Percentiles rank a stretch among this genome's conserved stretches.
These are phyloP conservation scores for Pythium periplocum DNA, from an alignment of 352 stramenopile genomes.

Conservation along the genomic window DNA sequence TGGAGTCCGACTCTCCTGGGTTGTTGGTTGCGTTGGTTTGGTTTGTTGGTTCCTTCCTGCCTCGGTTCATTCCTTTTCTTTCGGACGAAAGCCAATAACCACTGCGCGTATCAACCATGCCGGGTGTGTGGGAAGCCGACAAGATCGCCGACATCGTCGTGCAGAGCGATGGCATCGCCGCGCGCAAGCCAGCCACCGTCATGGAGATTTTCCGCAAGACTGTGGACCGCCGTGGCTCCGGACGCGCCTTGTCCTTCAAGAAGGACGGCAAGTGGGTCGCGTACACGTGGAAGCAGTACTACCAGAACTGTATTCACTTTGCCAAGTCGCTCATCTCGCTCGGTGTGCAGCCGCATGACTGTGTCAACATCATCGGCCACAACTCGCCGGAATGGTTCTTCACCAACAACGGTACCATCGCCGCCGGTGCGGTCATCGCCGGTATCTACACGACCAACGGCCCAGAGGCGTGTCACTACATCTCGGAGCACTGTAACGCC, in stretches of 20 bases:
- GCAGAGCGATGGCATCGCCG: conserved; percentile 21
- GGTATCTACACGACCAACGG: conserved; percentile 86
- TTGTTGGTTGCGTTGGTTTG: too few relatives aligned
- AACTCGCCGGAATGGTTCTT: conserved; percentile 87
- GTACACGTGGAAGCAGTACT: conserved; percentile 76
- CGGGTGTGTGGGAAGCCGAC: conserved; percentile 21
- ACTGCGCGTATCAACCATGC: background rate
- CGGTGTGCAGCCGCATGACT: conserved; percentile 61
- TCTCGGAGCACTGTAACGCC: conserved; percentile 72
- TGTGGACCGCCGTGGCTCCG: conserved; percentile 7
- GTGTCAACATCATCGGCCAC: conserved; percentile 77
- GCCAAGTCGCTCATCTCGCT: conserved; percentile 71
- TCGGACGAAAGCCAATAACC: too few relatives aligned
- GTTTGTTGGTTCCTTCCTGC: too few relatives aligned
- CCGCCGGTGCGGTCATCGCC: conserved; percentile 69
- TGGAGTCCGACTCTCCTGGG: too few relatives aligned
- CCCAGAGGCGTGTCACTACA: conserved; percentile 67
- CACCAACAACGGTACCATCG: conserved; percentile 70
- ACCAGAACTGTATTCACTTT: conserved; percentile 53
- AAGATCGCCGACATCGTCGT: conserved; percentile 24
- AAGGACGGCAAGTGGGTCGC: conserved; percentile 40
- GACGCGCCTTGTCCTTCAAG: conserved; percentile 19
- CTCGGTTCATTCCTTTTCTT: too few relatives aligned
- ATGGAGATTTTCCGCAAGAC: conserved; percentile 27
- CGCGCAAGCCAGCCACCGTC: conserved; percentile 23